phyloP scores from a whole-genome alignment of 1,284 basidiomycete genomes.

The Sporisorium iseilematis-ciliati region DNA sequence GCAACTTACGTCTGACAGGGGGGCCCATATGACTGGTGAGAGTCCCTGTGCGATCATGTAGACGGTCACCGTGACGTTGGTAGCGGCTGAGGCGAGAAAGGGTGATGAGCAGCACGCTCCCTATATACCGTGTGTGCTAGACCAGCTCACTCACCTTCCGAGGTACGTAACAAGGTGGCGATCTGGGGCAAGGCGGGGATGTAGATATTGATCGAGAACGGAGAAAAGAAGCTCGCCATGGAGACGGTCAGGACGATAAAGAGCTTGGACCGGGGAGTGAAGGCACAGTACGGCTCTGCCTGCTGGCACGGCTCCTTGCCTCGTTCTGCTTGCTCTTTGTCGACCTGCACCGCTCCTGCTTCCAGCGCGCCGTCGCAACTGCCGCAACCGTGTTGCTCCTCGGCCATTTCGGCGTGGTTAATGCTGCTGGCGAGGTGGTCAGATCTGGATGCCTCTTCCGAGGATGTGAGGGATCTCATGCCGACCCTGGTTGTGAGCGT shows the following conservation, averaged over 20 bases:
- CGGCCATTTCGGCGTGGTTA: neutral
- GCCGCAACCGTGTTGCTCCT: neutral
- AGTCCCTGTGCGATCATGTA: constrained; percentile 9
- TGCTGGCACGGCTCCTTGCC: no score
- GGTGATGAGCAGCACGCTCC: neutral
- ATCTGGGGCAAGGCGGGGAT: constrained; percentile 12
- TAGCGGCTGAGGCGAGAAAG: neutral
- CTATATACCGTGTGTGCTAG: no score
- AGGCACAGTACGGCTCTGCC: constrained; percentile 6
- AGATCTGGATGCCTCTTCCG: no score
- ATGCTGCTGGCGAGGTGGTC: neutral
- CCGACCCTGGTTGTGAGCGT: no score
- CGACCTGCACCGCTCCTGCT: neutral
- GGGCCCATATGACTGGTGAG: constrained; percentile 3
- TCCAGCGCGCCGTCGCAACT: neutral
- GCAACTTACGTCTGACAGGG: constrained; percentile 1
- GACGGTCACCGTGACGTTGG: constrained; percentile 5
- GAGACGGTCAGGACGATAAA: constrained; percentile 2
- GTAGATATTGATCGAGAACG: constrained; percentile 7
- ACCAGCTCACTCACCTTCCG: constrained; percentile 7
- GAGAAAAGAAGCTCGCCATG: constrained; percentile 1
- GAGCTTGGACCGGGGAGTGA: neutral
- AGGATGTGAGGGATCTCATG: no score
- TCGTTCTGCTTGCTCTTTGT: neutral
- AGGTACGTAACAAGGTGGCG: neutral